Conservation (phyloP, 345 rosid species). For the Salix arbutifolia region DNA sequence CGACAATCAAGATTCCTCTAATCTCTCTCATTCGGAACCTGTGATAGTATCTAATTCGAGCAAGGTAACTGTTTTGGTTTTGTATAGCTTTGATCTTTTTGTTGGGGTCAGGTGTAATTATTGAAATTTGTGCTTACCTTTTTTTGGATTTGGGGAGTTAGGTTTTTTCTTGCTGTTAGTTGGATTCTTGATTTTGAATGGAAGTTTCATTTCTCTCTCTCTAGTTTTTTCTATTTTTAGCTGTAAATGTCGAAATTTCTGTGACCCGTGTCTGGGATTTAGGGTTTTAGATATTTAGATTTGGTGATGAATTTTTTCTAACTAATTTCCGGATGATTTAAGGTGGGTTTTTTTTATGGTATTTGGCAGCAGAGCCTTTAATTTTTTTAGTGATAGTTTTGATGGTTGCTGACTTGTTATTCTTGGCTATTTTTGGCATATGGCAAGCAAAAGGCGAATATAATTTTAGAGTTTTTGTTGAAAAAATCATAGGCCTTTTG, state of each 20-base stretch:
- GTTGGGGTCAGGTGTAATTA: background rate
- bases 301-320: background rate
- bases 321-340: background rate
- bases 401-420: background rate
- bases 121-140: background rate
- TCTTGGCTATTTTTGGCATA: background rate
- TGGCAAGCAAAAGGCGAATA: background rate
- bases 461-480: background rate
- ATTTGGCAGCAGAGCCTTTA: background rate
- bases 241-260: background rate
- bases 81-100: background rate
- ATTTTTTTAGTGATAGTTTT: too few species aligned
- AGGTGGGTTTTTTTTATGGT: background rate
- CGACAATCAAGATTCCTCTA: conserved; percentile 70
- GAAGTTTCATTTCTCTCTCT: background rate
- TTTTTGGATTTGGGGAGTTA: background rate
- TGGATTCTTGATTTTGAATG: background rate
- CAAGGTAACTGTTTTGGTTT: conserved; percentile 29
- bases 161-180: background rate
- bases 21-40: conserved; percentile 64
- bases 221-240: background rate
- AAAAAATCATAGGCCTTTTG: background rate
- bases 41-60: conserved; percentile 34
- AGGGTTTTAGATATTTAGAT: background rate
- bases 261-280: background rate